These are phyloP conservation scores for Candida xyloterini DNA, from an alignment of 805 yeast species.

Conservation along the genomic window DNA sequence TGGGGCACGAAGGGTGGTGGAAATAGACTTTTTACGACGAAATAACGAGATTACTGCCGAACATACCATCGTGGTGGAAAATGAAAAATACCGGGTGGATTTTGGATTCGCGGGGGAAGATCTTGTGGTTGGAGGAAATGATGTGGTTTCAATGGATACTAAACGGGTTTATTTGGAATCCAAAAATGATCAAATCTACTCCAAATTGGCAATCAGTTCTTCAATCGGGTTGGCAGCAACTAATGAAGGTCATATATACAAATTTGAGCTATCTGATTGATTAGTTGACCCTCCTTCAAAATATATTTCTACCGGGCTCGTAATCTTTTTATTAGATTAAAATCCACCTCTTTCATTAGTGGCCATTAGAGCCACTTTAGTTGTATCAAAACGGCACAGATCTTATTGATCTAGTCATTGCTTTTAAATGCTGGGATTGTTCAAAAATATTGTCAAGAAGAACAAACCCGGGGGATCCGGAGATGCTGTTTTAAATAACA, in stretches of 20 bases:
- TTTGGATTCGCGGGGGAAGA: conserved; percentile 7
- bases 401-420: conserved; percentile 1
- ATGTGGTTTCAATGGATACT: not conserved
- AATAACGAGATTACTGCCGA: conserved; percentile 14
- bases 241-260: conserved; percentile 2
- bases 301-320: conserved; percentile 3
- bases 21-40: conserved; percentile 10
- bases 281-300: too few relatives aligned
- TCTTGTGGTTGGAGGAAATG: conserved; percentile 9
- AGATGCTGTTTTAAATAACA: not conserved
- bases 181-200: not conserved
- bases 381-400: not conserved
- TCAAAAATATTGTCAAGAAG: conserved; percentile 28
- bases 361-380: conserved; percentile 1
- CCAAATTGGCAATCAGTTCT: not conserved
- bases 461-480: conserved; percentile 13
- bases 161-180: not conserved
- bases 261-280: not conserved
- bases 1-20: conserved; percentile 11
- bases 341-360: not conserved
- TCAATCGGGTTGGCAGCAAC: conserved; percentile 2
- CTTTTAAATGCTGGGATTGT: conserved; percentile 27
- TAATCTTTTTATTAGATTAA: conserved; percentile 1
- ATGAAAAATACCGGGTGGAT: conserved; percentile 14
- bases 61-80: not conserved